Evolutionary conservation across 1,284 basidiomycete species (phyloP).

Genomic region (Termitomyces sp.): DNA sequence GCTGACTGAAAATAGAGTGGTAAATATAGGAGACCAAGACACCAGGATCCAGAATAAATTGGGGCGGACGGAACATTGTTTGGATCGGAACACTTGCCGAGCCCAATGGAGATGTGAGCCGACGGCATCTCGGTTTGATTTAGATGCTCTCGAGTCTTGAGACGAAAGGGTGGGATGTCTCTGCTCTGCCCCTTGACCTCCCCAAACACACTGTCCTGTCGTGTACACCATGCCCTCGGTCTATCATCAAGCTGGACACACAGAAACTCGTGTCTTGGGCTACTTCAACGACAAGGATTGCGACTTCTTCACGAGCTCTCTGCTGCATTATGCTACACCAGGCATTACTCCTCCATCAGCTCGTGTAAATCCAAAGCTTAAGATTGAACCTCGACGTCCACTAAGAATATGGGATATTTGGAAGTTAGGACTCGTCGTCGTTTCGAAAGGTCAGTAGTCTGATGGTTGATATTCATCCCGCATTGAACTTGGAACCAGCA

Average conservation of each 20-base stretch:
- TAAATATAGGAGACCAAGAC: constrained; percentile 3
- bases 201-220: constrained; percentile 2
- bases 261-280: constrained; percentile 18
- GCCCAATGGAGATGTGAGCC: background rate
- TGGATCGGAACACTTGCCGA: too few species aligned
- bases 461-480: background rate
- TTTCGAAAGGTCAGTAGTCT: constrained; percentile 53
- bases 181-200: constrained; percentile 10
- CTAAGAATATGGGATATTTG: constrained; percentile 63
- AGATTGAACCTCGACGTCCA: constrained; percentile 46
- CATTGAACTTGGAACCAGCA: constrained; percentile 36
- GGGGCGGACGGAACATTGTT: background rate
- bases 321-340: constrained; percentile 62
- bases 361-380: constrained; percentile 60
- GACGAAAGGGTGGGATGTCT: constrained; percentile 10
- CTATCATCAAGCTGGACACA: constrained; percentile 13
- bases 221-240: constrained; percentile 14
- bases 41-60: background rate
- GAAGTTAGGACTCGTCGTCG: constrained; percentile 61
- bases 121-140: constrained; percentile 6
- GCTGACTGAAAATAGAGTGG: background rate
- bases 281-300: constrained; percentile 9
- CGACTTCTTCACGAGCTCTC: constrained; percentile 28
- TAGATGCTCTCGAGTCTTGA: background rate
- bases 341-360: constrained; percentile 64